A percentile compares a stretch with the other conserved stretches of the same genome.
Conservation (phyloP, 768 basidiomycete genomes). For the Leccinellum albellum region DNA sequence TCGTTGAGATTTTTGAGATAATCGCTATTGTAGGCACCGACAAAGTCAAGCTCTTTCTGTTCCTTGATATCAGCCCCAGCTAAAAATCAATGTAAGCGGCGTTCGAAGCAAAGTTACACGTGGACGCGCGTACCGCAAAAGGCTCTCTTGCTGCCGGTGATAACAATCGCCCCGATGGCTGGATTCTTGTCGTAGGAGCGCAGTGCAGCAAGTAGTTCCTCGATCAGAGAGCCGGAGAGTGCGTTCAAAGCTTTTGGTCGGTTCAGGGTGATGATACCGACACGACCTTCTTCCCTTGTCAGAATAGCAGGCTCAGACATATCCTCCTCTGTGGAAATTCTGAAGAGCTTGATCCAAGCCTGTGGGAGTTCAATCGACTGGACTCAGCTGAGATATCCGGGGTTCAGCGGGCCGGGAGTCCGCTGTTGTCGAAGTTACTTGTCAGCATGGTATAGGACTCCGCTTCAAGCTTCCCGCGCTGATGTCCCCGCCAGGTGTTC, state of each 20-base stretch:
- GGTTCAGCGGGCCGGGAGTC: background rate
- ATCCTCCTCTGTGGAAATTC: background rate
- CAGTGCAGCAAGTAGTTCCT: conserved; percentile 75
- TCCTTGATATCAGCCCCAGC: conserved; percentile 99
- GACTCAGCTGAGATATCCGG: conserved; percentile 1
- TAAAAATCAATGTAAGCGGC: background rate
- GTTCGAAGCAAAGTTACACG: background rate
- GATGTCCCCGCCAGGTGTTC: conserved; percentile 7
- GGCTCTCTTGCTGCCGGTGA: conserved; percentile 85
- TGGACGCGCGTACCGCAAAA: conserved; percentile 39
- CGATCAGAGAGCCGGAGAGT: conserved; percentile 70
- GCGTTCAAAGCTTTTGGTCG: conserved; percentile 87
- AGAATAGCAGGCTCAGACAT: conserved; percentile 26
- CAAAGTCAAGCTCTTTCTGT: conserved; percentile 81
- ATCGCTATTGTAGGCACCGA: conserved; percentile 41
- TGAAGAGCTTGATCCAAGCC: background rate
- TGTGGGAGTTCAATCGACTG: background rate
- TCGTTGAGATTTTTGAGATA: conserved; percentile 45
- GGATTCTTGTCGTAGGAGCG: conserved; percentile 64
- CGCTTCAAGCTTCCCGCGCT: background rate
- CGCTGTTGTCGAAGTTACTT: background rate
- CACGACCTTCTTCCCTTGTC: conserved; percentile 18
- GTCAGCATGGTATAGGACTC: background rate
- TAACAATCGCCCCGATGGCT: conserved; percentile 75
- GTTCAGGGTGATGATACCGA: conserved; percentile 71